A percentile compares a stretch with the other conserved stretches of the same genome.
phyloP scores from a whole-genome alignment of 2,329 filamentous ascomycete species.

The Ophiostoma triangulosporum region DNA sequence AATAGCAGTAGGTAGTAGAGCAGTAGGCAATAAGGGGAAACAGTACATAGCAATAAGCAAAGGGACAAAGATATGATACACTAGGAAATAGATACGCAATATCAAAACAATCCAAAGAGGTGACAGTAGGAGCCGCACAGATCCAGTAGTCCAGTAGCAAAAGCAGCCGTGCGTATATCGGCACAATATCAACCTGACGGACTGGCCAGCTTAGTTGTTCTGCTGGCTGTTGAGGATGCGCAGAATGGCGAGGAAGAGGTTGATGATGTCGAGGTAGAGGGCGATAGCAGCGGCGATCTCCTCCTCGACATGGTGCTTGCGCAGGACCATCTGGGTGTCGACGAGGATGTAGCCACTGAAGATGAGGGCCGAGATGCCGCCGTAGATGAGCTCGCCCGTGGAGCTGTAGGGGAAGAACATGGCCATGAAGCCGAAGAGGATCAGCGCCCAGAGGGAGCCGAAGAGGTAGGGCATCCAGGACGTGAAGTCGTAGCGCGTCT shows the following conservation, averaged over 20 bases:
- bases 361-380: slow-evolving; percentile 66
- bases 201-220: slow-evolving; percentile 55
- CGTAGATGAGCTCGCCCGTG: slow-evolving; percentile 75
- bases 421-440: slow-evolving; percentile 88
- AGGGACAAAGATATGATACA: too few species aligned
- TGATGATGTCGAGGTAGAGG: slow-evolving; percentile 91
- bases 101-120: too few species aligned
- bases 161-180: too few species aligned
- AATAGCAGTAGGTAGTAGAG: too few species aligned
- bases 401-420: slow-evolving; percentile 77
- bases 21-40: too few species aligned
- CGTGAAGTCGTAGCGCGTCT: slow-evolving; percentile 97
- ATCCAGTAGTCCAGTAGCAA: too few species aligned
- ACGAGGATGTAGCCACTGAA: slow-evolving; percentile 94
- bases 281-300: slow-evolving; percentile 93
- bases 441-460: slow-evolving; percentile 74
- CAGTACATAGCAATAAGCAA: too few species aligned
- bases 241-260: slow-evolving; percentile 90
- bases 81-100: too few species aligned
- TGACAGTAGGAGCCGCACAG: too few species aligned
- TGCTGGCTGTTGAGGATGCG: slow-evolving; percentile 92
- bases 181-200: background rate
- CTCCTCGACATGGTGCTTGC: slow-evolving; percentile 94
- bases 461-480: slow-evolving; percentile 94
- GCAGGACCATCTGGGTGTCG: slow-evolving; percentile 89